Conservation (phyloP, 495 filamentous ascomycete species). For the Physcia stellaris region DNA sequence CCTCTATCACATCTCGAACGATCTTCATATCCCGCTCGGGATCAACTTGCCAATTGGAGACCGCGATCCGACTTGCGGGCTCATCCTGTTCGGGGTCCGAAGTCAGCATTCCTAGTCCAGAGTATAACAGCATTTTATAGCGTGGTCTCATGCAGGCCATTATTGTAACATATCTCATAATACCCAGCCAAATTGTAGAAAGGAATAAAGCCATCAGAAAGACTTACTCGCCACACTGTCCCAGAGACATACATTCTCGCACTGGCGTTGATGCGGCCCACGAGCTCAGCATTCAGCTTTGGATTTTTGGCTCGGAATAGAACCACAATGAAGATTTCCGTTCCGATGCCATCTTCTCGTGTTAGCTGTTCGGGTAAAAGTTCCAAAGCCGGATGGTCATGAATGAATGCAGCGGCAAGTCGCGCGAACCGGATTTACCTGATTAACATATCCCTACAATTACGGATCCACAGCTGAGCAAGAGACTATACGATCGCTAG, state of each 20-base stretch:
- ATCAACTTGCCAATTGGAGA: conserved; percentile 68
- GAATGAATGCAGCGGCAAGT: conserved; percentile 47
- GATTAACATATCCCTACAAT: conserved; percentile 53
- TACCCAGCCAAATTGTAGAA: too few species aligned
- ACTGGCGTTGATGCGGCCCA: conserved; percentile 56
- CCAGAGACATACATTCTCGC: conserved; percentile 72
- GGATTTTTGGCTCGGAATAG: conserved; percentile 66
- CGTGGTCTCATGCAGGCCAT: too few species aligned
- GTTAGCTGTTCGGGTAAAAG: conserved; percentile 41
- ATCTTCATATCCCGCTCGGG: conserved; percentile 39
- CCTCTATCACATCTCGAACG: conserved; percentile 33
- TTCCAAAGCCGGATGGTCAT: conserved; percentile 44
- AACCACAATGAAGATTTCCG: conserved; percentile 58
- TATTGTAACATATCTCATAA: too few species aligned
- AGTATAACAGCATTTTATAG: too few species aligned
- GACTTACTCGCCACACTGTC: conserved; percentile 67
- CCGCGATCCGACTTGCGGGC: conserved; percentile 65
- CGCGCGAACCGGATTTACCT: conserved; percentile 60
- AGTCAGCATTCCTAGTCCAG: too few species aligned
- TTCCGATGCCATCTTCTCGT: conserved; percentile 19
- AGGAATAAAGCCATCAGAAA: too few species aligned
- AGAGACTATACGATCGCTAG: too few species aligned
- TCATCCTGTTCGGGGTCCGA: too few species aligned
- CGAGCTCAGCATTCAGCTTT: conserved; percentile 48
- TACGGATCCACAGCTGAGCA: too few species aligned